Conservation (phyloP, 2,329 filamentous ascomycete species). For the Teratosphaeriaceae sp. region DNA sequence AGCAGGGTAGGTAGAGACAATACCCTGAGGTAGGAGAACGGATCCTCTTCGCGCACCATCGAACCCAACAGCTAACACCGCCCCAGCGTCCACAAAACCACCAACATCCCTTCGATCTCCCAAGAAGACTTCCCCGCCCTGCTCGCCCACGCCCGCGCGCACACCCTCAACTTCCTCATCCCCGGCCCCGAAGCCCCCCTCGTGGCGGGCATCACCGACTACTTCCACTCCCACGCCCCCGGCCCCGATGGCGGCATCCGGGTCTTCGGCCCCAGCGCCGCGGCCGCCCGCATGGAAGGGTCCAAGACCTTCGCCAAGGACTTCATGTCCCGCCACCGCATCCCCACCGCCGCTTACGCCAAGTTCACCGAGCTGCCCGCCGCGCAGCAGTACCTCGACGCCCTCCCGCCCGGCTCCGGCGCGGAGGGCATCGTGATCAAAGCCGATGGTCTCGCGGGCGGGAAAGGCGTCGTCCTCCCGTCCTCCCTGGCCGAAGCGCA, state of each 20-base stretch:
- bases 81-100: constrained; percentile 26
- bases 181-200: constrained; percentile 92
- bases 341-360: constrained; percentile 84
- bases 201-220: constrained; percentile 80
- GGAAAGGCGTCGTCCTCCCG: constrained; percentile 92
- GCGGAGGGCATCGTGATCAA: constrained; percentile 83
- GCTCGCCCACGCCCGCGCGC: constrained; percentile 65
- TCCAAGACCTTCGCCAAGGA: constrained; percentile 97
- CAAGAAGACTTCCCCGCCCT: constrained; percentile 72
- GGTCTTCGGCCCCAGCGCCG: constrained; percentile 78
- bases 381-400: constrained; percentile 60
- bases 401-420: no score
- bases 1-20: constrained; percentile 37
- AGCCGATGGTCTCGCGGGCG: constrained; percentile 82
- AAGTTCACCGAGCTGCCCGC: constrained; percentile 56
- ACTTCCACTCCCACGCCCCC: constrained; percentile 54
- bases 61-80: no score
- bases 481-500: constrained; percentile 75
- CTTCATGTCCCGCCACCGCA: constrained; percentile 87
- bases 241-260: no score
- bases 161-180: constrained; percentile 73
- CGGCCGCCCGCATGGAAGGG: constrained; percentile 85
- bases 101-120: constrained; percentile 62
- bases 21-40: constrained; percentile 7
- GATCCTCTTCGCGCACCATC: no score